phyloP scores from a whole-genome alignment of 2,329 filamentous ascomycete genomes.

The Aspergillus pseudonomiae region DNA sequence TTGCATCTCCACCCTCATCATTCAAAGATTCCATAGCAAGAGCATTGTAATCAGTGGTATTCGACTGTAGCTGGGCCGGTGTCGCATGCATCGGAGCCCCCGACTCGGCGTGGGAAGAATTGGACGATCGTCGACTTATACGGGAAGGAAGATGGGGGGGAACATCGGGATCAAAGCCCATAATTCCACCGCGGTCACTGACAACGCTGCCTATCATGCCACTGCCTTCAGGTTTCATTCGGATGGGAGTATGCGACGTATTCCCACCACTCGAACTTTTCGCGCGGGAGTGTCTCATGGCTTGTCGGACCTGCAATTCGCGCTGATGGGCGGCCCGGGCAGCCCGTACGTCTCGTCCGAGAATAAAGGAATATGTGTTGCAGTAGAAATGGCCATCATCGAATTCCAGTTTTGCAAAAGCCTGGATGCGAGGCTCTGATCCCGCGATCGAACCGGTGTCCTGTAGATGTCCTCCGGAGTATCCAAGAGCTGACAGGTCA shows the following conservation, averaged over 20 bases:
- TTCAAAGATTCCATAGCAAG: constrained; percentile 49
- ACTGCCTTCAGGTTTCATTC: constrained; percentile 48
- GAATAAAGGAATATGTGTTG: constrained; percentile 63
- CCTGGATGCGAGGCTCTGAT: constrained; percentile 54
- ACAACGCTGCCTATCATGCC: constrained; percentile 54
- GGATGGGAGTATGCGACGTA: constrained; percentile 48
- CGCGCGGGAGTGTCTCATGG: constrained; percentile 42
- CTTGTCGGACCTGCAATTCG: constrained; percentile 47
- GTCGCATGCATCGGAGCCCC: constrained; percentile 39
- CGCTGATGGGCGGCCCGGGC: constrained; percentile 50
- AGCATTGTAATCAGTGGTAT: constrained; percentile 48
- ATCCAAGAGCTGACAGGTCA: constrained; percentile 39
- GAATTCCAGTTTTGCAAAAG: constrained; percentile 67
- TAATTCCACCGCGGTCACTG: constrained; percentile 60
- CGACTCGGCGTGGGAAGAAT: constrained; percentile 49
- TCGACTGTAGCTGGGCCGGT: constrained; percentile 41
- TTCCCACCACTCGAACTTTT: constrained; percentile 52
- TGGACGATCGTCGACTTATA: constrained; percentile 53
- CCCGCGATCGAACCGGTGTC: constrained; percentile 42
- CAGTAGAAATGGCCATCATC: constrained; percentile 68
- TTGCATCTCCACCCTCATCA: constrained; percentile 39
- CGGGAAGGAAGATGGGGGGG: constrained; percentile 44
- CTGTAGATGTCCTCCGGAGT: constrained; percentile 30
- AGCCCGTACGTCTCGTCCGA: constrained; percentile 63
- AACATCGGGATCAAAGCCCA: constrained; percentile 51